Evolutionary conservation across 2,329 filamentous ascomycete genomes (phyloP).

Genomic region (Talaromyces pinophilus): DNA sequence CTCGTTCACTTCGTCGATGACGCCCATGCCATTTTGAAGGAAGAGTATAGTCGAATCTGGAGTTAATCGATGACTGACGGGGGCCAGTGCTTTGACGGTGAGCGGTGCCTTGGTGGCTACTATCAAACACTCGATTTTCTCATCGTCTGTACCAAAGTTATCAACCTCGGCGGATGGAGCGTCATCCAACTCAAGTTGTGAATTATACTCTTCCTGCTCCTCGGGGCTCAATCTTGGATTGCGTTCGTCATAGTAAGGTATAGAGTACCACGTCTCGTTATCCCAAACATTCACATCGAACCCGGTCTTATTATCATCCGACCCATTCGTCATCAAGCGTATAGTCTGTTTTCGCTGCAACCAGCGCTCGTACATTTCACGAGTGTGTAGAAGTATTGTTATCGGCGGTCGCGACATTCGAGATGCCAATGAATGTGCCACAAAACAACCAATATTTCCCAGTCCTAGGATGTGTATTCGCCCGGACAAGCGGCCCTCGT

Average conservation of each 20-base stretch:
- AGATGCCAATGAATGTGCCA: conserved; percentile 70
- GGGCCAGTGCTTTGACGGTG: conserved; percentile 66
- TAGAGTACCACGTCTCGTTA: conserved; percentile 36
- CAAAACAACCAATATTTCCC: conserved; percentile 78
- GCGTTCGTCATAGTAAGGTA: conserved; percentile 30
- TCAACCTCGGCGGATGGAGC: background rate
- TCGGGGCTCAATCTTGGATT: conserved; percentile 18
- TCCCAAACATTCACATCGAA: conserved; percentile 47
- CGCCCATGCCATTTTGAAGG: conserved; percentile 78
- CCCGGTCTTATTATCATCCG: conserved; percentile 46
- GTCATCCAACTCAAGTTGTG: background rate
- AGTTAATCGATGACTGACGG: conserved; percentile 67
- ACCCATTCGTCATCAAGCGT: conserved; percentile 40
- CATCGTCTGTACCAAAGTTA: conserved; percentile 37
- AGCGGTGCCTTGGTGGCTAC: conserved; percentile 73
- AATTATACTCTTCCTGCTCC: conserved; percentile 19
- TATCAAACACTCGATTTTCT: conserved; percentile 71
- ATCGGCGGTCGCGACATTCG: conserved; percentile 67
- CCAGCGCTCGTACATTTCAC: conserved; percentile 40
- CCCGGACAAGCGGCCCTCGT: conserved; percentile 34
- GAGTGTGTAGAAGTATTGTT: conserved; percentile 73
- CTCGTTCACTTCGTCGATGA: conserved; percentile 74
- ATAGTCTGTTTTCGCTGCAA: conserved; percentile 36
- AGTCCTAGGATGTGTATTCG: conserved; percentile 76
- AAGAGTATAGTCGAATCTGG: conserved; percentile 71